These are phyloP conservation scores for Herpomyces periplanetae DNA, from an alignment of 2,329 filamentous ascomycete genomes.

Conservation along the genomic window DNA sequence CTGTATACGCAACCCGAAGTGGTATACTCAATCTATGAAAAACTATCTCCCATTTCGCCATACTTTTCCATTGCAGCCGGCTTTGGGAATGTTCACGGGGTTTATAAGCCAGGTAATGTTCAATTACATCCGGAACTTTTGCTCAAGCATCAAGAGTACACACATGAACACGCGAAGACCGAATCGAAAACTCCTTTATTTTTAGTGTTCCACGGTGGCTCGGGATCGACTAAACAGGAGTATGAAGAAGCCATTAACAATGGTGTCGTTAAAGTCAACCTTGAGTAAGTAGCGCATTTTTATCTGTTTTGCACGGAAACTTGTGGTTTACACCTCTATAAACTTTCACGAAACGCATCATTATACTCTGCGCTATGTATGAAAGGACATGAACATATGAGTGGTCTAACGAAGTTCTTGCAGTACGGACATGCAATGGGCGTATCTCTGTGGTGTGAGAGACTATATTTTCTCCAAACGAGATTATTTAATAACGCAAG, in stretches of 20 bases:
- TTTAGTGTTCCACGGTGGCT: constrained; percentile 97
- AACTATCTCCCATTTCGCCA: constrained; percentile 43
- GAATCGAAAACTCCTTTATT: constrained; percentile 66
- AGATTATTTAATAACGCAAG: constrained; percentile 49
- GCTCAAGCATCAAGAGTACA: constrained; percentile 72
- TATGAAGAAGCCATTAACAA: constrained; percentile 56
- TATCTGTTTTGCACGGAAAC: too few species aligned
- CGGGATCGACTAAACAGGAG: constrained; percentile 59
- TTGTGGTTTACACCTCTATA: too few species aligned
- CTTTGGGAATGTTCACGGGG: constrained; percentile 95
- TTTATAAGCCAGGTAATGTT: constrained; percentile 95
- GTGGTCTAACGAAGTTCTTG: too few species aligned
- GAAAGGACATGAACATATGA: too few species aligned
- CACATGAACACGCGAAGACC: constrained; percentile 34
- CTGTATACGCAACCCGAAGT: constrained; percentile 96
- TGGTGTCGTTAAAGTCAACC: constrained; percentile 96
- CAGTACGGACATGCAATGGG: constrained; percentile 86
- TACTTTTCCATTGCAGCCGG: constrained; percentile 96
- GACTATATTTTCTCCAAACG: constrained; percentile 84
- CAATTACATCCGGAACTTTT: constrained; percentile 84
- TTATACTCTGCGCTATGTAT: too few species aligned
- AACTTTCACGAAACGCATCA: too few species aligned
- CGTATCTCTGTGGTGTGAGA: constrained; percentile 63
- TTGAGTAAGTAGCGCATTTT: too few species aligned
- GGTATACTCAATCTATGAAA: constrained; percentile 61